A percentile compares a stretch with the other conserved stretches of the same genome.
Conservation (phyloP, 23 red algal species). For the Gracilaria gracilis region DNA sequence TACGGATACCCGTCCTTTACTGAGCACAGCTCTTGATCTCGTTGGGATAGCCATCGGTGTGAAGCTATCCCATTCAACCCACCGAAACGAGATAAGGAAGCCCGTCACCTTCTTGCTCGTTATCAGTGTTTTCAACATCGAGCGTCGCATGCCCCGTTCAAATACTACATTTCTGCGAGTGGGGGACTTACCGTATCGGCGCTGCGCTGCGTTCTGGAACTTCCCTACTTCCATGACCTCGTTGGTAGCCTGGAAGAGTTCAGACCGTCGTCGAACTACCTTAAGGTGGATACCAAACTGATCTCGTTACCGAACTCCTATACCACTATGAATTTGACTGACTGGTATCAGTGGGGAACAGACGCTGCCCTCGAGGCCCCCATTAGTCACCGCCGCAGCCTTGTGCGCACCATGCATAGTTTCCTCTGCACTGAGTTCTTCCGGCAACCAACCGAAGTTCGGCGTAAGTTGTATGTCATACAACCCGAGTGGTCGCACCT, state of each 20-base stretch:
- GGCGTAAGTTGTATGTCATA: neutral
- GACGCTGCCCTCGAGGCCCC: neutral
- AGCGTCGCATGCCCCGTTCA: neutral
- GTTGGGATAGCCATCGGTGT: neutral
- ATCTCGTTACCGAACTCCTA: neutral
- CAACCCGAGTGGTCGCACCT: neutral
- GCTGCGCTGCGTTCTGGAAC: neutral
- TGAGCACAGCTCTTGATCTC: neutral
- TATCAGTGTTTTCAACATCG: neutral
- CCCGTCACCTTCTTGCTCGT: neutral
- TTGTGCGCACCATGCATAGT: neutral
- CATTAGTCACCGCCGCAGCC: neutral
- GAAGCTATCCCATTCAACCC: neutral
- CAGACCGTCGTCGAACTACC: too few species aligned
- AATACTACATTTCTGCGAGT: neutral
- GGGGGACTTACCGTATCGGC: neutral
- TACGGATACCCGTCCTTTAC: neutral
- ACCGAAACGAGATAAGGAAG: neutral
- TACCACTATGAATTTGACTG: neutral
- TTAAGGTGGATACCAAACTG: neutral
- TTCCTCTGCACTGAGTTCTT: neutral
- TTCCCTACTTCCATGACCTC: neutral
- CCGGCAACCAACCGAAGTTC: neutral
- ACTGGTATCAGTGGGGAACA: neutral
- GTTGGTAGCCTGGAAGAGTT: neutral